Percentiles rank a stretch among this genome's conserved stretches.
These are phyloP conservation scores for Coemansia sp. DNA, from an alignment of 192 early-diverging fungal genomes.

Conservation along the genomic window DNA sequence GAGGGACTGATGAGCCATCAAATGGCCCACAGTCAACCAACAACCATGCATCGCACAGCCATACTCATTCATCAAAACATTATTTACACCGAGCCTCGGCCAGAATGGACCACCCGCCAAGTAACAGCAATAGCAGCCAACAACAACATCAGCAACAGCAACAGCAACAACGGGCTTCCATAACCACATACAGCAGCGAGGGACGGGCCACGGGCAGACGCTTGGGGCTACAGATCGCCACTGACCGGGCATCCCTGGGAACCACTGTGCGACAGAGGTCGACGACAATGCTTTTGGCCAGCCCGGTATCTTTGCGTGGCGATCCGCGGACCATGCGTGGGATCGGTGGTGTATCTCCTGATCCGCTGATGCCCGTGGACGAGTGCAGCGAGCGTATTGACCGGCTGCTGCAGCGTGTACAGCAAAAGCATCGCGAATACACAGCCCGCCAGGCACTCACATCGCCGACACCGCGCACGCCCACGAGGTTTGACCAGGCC, in stretches of 20 bases:
- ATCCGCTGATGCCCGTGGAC: conserved; percentile 18
- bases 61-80: too few species aligned
- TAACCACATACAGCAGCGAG: neutral
- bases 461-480: conserved; percentile 22
- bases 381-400: conserved; percentile 35
- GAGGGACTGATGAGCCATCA: too few species aligned
- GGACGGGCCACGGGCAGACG: neutral
- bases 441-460: conserved; percentile 8
- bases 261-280: neutral
- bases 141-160: too few species aligned
- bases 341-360: conserved; percentile 1
- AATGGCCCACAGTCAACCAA: too few species aligned
- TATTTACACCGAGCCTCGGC: neutral
- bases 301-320: neutral
- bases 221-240: neutral
- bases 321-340: neutral
- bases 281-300: conserved; percentile 1
- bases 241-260: too few species aligned
- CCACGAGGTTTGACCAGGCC: conserved; percentile 13
- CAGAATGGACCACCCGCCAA: too few species aligned
- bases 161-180: neutral
- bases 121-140: too few species aligned
- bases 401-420: conserved; percentile 27
- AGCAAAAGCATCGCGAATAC: conserved; percentile 15
- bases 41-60: too few species aligned